Percentiles rank a stretch among this genome's conserved stretches.
phyloP scores from a whole-genome alignment of 352 stramenopile species.

The Pythium phragmitis region DNA sequence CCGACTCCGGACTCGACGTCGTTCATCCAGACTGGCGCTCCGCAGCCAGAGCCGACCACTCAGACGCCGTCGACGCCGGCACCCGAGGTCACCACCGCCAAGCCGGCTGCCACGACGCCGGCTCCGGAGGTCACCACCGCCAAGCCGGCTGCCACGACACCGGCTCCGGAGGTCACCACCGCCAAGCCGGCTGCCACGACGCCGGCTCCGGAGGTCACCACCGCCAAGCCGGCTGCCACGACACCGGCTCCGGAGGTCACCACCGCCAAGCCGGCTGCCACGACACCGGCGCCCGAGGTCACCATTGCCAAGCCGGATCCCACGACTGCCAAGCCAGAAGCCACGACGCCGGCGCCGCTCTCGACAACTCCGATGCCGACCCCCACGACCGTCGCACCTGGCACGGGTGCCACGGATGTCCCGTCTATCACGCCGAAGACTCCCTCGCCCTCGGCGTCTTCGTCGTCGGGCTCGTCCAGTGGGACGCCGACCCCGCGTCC shows the following conservation, averaged over 20 bases:
- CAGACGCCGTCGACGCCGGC: not conserved
- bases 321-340: not conserved
- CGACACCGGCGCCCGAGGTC: not conserved
- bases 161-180: slow-evolving; percentile 1
- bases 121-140: not conserved
- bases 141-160: not conserved
- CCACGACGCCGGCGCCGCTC: not conserved
- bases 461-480: slow-evolving; percentile 9
- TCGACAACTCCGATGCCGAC: not conserved
- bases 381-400: not conserved
- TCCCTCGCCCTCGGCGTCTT: not conserved
- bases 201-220: not conserved
- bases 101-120: not conserved
- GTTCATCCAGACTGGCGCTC: not conserved
- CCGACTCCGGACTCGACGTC: slow-evolving; percentile 7
- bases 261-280: not conserved
- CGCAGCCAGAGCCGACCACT: not conserved
- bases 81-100: not conserved
- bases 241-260: not conserved
- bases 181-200: not conserved
- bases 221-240: not conserved
- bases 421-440: not conserved
- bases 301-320: too few relatives aligned
- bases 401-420: slow-evolving; percentile 2
- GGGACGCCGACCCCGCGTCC: slow-evolving; percentile 1